Conservation (phyloP, 768 basidiomycete genomes). For the Paxillus rubicundulus region DNA sequence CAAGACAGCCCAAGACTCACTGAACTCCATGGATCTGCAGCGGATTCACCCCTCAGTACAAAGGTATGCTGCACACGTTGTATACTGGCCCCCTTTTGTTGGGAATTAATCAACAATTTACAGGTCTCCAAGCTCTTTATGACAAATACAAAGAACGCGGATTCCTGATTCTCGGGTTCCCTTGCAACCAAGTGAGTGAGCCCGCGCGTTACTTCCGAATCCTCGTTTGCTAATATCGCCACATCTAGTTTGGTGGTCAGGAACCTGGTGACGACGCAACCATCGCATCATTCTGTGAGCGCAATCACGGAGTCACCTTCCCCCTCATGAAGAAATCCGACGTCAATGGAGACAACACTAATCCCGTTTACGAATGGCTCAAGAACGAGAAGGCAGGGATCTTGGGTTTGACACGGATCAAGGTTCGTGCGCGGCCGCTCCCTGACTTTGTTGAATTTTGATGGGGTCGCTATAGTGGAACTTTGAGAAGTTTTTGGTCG, state of each 20-base stretch:
- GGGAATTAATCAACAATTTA: not conserved
- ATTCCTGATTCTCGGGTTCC: constrained; percentile 84
- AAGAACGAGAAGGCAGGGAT: constrained; percentile 77
- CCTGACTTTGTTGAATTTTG: not conserved
- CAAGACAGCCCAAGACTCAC: not conserved
- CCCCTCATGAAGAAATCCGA: constrained; percentile 91
- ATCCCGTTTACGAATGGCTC: constrained; percentile 82
- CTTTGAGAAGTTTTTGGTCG: constrained; percentile 85
- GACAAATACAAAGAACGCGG: constrained; percentile 77
- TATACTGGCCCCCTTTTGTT: not conserved
- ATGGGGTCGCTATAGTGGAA: constrained; percentile 60
- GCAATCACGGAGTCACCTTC: constrained; percentile 89
- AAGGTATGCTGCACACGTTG: constrained; percentile 38
- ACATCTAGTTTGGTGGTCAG: constrained; percentile 71
- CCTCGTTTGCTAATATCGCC: not conserved
- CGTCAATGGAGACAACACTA: constrained; percentile 84
- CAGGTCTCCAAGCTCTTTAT: constrained; percentile 77
- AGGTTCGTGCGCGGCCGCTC: constrained; percentile 43
- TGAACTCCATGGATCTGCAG: constrained; percentile 34
- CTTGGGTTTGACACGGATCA: constrained; percentile 69
- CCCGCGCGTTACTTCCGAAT: not conserved
- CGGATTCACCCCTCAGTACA: constrained; percentile 84
- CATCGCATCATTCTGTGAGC: constrained; percentile 69
- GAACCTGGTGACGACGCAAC: constrained; percentile 81
- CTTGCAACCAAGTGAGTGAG: constrained; percentile 73